Evolutionary conservation across 495 filamentous ascomycete species (phyloP).

Genomic region (Penicillium canariense): DNA sequence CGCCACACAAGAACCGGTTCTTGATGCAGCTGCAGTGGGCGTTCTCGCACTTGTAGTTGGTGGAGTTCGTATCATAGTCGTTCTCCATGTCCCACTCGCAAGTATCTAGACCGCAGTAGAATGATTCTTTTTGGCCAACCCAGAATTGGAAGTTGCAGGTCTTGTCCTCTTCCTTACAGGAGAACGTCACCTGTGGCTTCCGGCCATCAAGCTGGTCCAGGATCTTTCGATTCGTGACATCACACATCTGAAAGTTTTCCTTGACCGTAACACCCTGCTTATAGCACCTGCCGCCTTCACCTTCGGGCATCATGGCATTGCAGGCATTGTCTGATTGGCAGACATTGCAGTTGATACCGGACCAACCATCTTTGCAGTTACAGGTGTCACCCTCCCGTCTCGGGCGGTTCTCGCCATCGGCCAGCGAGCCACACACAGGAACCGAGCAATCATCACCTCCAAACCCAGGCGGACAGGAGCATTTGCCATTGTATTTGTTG

Average conservation of each 20-base stretch:
- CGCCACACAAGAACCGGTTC: conserved; percentile 89
- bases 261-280: conserved; percentile 85
- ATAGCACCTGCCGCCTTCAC: conserved; percentile 84
- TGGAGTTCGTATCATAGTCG: conserved; percentile 70
- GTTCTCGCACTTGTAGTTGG: conserved; percentile 78
- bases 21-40: conserved; percentile 85
- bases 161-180: conserved; percentile 68
- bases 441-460: conserved; percentile 88
- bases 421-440: conserved; percentile 86
- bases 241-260: conserved; percentile 96
- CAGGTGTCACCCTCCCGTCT: conserved; percentile 67
- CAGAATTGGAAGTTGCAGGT: conserved; percentile 97
- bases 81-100: conserved; percentile 71
- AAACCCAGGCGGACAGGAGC: conserved; percentile 85
- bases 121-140: conserved; percentile 90
- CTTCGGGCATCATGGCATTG: conserved; percentile 74
- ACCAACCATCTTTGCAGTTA: conserved; percentile 91
- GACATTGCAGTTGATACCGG: conserved; percentile 98
- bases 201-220: conserved; percentile 76
- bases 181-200: conserved; percentile 91
- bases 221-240: conserved; percentile 94
- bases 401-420: conserved; percentile 70
- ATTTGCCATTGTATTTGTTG: conserved; percentile 84
- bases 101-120: conserved; percentile 86
- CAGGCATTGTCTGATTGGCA: conserved; percentile 82